Percentiles rank a stretch among this genome's conserved stretches.
These are phyloP conservation scores for Hericium coralloides DNA, from an alignment of 768 basidiomycete species.

Conservation along the genomic window DNA sequence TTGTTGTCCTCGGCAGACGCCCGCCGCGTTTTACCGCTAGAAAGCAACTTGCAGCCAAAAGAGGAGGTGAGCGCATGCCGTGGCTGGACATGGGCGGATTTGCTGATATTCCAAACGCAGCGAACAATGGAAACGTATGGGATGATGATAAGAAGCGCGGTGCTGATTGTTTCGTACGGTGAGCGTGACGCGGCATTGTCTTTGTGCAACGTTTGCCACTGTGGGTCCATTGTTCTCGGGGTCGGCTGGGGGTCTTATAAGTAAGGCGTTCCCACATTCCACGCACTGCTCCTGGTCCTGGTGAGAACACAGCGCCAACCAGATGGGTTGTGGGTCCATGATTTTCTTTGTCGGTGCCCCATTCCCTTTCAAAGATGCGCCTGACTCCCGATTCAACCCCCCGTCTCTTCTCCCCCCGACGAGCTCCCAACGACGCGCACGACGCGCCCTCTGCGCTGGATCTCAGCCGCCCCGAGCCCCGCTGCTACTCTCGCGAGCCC, in stretches of 20 bases:
- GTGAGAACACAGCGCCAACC: slow-evolving; percentile 1
- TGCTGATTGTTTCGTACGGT: not conserved
- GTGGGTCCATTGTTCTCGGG: slow-evolving; percentile 11
- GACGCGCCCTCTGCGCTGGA: slow-evolving; percentile 7
- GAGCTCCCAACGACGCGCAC: slow-evolving; percentile 2
- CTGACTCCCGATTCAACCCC: not conserved
- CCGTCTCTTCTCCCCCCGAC: not conserved
- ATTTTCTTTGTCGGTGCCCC: not conserved
- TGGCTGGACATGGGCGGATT: too few relatives aligned
- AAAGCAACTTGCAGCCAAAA: too few relatives aligned
- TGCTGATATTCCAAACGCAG: not conserved
- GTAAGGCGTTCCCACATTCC: not conserved
- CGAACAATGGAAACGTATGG: not conserved
- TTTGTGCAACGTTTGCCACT: slow-evolving; percentile 11
- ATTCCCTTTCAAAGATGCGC: not conserved
- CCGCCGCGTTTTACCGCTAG: too few relatives aligned
- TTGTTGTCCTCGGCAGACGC: not conserved
- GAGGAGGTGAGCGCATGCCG: too few relatives aligned
- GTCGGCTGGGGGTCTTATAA: not conserved
- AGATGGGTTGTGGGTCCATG: slow-evolving; percentile 12
- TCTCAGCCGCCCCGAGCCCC: not conserved
- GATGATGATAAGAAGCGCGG: not conserved
- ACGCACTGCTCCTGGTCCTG: too few relatives aligned
- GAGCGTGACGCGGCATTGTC: not conserved
- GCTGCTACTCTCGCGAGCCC: not conserved